Conservation (phyloP, 371 early-diverging fungal genomes). For the Aphelidium insulamus region DNA sequence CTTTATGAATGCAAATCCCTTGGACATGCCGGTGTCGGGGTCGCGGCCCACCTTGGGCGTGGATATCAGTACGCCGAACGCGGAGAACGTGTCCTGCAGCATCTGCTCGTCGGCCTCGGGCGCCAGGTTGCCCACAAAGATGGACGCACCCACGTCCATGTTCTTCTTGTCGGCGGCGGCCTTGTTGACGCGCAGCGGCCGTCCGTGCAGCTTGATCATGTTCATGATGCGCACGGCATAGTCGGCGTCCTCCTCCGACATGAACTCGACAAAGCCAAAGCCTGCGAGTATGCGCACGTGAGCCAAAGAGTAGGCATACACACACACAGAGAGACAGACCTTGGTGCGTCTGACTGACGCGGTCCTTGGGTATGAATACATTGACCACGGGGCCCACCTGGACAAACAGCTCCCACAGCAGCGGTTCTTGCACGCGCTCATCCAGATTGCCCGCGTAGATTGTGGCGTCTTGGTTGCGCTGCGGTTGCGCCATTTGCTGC, state of each 20-base stretch:
- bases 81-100: constrained; percentile 84
- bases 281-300: no score
- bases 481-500: no score
- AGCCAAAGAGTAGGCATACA: no score
- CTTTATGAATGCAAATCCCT: constrained; percentile 84
- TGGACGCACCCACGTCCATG: constrained; percentile 83
- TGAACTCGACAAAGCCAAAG: constrained; percentile 89
- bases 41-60: constrained; percentile 78
- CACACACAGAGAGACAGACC: no score
- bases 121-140: constrained; percentile 90
- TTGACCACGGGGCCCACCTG: constrained; percentile 95
- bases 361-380: constrained; percentile 90
- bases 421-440: constrained; percentile 72
- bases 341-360: constrained; percentile 81
- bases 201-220: constrained; percentile 81
- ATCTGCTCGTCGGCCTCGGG: constrained; percentile 82
- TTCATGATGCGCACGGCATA: constrained; percentile 92
- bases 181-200: constrained; percentile 90
- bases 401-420: constrained; percentile 93
- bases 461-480: constrained; percentile 85
- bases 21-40: constrained; percentile 58
- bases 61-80: constrained; percentile 74
- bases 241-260: constrained; percentile 84
- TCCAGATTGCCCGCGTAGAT: constrained; percentile 94
- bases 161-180: constrained; percentile 71